Evolutionary conservation across 306 rosid species (phyloP), one percentile per base, ranked within the genome.

Genomic region (Quillaja saponaria): DNA sequence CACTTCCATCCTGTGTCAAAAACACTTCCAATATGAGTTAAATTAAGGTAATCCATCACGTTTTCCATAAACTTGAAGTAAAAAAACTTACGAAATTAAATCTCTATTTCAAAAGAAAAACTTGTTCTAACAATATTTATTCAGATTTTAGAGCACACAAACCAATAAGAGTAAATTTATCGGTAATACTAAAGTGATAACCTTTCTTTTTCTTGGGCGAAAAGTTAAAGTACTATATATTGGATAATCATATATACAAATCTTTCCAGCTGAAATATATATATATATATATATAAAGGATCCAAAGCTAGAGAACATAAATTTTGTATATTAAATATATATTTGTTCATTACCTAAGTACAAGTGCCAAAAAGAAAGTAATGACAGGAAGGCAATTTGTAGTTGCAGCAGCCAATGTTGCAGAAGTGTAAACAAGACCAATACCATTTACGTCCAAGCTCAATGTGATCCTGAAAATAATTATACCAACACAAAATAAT

Each of bases 371-470:
- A 72, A 87, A 73, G 75, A 90, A 90, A 18, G 97, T 90, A 11
- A 85, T 87, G 55, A 78, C 96, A 0, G 96, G 97, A 72, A 90
- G 95, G 49, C 78, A 81, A 45, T 90, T 90, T 10, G 91, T 40
- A 6, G 83, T 77, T 16, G 97, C 85, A 52, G 97, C 85, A 53
- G 92, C 97, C 49, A 90, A 79, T 60, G 85, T 84, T 55, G 97
- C 90, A 0, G 92, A 78, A 13, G 97, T 87, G 66, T 82, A 82
- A 38, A 53, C 53, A 55, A 87, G 79, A 2, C 78, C 97, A 19
- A 84, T 21, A 16, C 92, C 90, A 61, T 85, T 67, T 20, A 77
- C 14, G 65, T 87, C 76, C 75, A 82, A 76, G 72, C 84, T 85
- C 40, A 69, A 13, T 1, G 90, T 80, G 6, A 78, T 82, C 81